A percentile compares a stretch with the other conserved stretches of the same genome.
These are phyloP conservation scores for Tetrahymena borealis DNA, from an alignment of 73 alveolate species.

Conservation along the genomic window DNA sequence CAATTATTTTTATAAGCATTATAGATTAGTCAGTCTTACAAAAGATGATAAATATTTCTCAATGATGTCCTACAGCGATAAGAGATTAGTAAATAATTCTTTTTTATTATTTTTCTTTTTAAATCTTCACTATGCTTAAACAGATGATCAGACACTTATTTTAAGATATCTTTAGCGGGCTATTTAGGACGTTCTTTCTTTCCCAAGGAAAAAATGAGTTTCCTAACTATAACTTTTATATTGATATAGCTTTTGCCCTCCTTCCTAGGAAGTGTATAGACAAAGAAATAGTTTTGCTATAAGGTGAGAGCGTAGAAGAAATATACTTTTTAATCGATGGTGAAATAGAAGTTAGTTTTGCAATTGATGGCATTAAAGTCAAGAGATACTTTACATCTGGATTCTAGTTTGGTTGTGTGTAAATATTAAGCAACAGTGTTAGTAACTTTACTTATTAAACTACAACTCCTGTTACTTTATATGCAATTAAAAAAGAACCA, in stretches of 20 bases:
- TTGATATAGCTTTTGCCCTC: conserved; percentile 48
- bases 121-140: background rate
- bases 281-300: conserved; percentile 39
- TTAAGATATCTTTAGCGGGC: conserved; percentile 42
- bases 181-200: conserved; percentile 49
- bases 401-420: background rate
- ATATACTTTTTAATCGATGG: background rate
- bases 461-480: background rate
- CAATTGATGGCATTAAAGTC: background rate
- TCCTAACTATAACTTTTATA: conserved; percentile 28
- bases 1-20: conserved; percentile 70
- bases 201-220: conserved; percentile 21
- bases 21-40: conserved; percentile 44
- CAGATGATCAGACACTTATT: conserved; percentile 38
- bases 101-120: background rate
- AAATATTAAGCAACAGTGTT: background rate
- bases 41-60: background rate
- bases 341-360: background rate
- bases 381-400: background rate
- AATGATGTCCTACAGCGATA: background rate
- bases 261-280: conserved; percentile 49
- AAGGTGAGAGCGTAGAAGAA: conserved; percentile 8
- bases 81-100: background rate
- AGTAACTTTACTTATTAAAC: background rate
- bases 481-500: background rate